Conservation (phyloP, 2,329 filamentous ascomycete species). For the Epicoccum nigrum region DNA sequence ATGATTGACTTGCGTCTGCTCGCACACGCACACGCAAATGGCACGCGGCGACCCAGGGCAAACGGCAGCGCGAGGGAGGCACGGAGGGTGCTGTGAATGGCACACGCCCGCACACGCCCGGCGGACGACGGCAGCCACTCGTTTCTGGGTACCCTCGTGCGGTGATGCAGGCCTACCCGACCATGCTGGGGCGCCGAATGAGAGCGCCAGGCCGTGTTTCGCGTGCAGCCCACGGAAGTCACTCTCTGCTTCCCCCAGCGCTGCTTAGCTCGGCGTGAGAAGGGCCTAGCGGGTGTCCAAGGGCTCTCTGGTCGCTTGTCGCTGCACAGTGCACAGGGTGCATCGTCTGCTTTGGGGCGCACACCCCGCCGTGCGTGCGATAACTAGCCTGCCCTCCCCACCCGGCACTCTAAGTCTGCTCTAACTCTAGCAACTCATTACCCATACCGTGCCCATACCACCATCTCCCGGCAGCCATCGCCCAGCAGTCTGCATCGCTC, state of each 20-base stretch:
- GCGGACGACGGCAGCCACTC: conserved; percentile 15
- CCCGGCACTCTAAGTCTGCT: conserved; percentile 13
- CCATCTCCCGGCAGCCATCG: conserved; percentile 4
- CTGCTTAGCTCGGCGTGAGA: neutral
- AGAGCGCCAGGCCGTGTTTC: conserved; percentile 15
- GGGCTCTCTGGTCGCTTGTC: too few species aligned
- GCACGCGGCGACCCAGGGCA: conserved; percentile 18
- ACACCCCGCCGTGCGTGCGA: conserved; percentile 16
- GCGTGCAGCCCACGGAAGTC: conserved; percentile 15
- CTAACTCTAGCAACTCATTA: too few species aligned
- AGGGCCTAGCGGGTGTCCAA: conserved; percentile 9
- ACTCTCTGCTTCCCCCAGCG: conserved; percentile 10
- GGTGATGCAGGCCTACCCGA: conserved; percentile 45
- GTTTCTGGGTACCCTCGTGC: conserved; percentile 7
- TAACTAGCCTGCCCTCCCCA: conserved; percentile 37
- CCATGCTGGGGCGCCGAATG: conserved; percentile 43
- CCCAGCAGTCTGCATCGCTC: conserved; percentile 7
- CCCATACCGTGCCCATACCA: conserved; percentile 23
- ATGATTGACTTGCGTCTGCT: too few species aligned
- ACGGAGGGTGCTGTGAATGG: conserved; percentile 2
- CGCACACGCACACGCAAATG: neutral
- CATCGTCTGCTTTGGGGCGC: conserved; percentile 12
- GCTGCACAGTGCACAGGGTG: too few species aligned
- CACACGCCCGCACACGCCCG: conserved; percentile 5
- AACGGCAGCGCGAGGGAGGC: conserved; percentile 13